phyloP scores from a whole-genome alignment of 2,329 filamentous ascomycete genomes.

The Microdochium paspali region DNA sequence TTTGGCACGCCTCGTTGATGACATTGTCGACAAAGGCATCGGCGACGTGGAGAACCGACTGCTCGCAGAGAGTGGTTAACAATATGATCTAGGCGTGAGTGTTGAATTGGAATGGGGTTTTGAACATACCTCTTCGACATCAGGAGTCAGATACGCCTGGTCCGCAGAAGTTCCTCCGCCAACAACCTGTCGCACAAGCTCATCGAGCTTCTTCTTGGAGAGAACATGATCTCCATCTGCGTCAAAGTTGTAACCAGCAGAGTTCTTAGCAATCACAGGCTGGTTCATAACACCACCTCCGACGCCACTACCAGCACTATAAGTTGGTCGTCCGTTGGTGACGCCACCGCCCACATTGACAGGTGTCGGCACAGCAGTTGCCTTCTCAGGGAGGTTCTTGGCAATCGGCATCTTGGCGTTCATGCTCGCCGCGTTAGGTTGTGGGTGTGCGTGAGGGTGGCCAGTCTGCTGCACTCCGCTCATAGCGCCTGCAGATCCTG shows the following conservation, averaged over 20 bases:
- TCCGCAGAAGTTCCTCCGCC: slow-evolving; percentile 65
- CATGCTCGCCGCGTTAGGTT: slow-evolving; percentile 28
- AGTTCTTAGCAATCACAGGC: slow-evolving; percentile 73
- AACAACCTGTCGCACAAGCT: slow-evolving; percentile 87
- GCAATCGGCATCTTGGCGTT: slow-evolving; percentile 70
- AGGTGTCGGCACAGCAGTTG: slow-evolving; percentile 61
- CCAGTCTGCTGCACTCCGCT: slow-evolving; percentile 20
- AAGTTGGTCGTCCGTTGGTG: slow-evolving; percentile 66
- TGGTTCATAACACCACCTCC: slow-evolving; percentile 79
- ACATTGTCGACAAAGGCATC: slow-evolving; percentile 95
- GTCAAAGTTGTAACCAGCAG: slow-evolving; percentile 70
- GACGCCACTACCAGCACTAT: slow-evolving; percentile 67
- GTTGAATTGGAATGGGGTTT: slow-evolving; percentile 1
- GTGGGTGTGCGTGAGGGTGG: slow-evolving; percentile 39
- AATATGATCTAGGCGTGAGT: background rate
- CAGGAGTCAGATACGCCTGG: slow-evolving; percentile 72
- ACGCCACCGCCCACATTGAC: slow-evolving; percentile 59
- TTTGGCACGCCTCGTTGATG: slow-evolving; percentile 74
- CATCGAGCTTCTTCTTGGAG: slow-evolving; percentile 97
- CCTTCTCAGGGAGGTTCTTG: slow-evolving; percentile 62
- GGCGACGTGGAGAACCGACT: slow-evolving; percentile 82
- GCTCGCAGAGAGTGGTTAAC: slow-evolving; percentile 11
- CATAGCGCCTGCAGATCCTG: slow-evolving; percentile 12
- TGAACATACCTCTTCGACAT: slow-evolving; percentile 80
- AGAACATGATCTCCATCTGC: slow-evolving; percentile 86